Conservation (phyloP, 306 rosid genomes). For the Cicer yamashitae region DNA sequence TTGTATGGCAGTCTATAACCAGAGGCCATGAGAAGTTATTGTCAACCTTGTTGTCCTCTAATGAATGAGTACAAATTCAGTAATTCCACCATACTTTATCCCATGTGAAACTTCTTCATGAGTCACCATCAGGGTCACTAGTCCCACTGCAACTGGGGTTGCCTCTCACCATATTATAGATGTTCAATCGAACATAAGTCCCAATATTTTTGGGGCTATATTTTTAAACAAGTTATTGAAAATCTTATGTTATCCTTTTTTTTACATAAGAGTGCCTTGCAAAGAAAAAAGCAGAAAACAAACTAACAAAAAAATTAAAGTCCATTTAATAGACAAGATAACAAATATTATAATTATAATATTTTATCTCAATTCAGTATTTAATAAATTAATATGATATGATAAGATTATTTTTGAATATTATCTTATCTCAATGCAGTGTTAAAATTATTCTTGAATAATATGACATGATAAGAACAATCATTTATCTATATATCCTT, state of each 20-base stretch:
- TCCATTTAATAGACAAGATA: too few species aligned
- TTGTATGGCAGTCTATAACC: background rate
- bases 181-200: background rate
- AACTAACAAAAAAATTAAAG: too few species aligned
- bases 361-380: too few species aligned
- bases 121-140: conserved; percentile 41
- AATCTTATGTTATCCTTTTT: background rate
- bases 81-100: background rate
- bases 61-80: background rate
- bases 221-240: background rate
- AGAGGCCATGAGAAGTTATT: background rate
- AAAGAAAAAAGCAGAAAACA: too few species aligned
- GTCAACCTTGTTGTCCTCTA: conserved; percentile 30
- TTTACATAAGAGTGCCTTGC: too few species aligned
- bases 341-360: too few species aligned
- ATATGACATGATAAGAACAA: too few species aligned
- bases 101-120: conserved; percentile 51
- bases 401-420: too few species aligned
- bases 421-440: too few species aligned
- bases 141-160: background rate
- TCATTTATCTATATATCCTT: too few species aligned
- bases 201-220: background rate
- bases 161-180: background rate
- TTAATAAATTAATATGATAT: too few species aligned
- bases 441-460: too few species aligned